A percentile compares a stretch with the other conserved stretches of the same genome.
These are phyloP conservation scores for Diospyros kaki DNA, from an alignment of 148 eudicot species.

Conservation along the genomic window DNA sequence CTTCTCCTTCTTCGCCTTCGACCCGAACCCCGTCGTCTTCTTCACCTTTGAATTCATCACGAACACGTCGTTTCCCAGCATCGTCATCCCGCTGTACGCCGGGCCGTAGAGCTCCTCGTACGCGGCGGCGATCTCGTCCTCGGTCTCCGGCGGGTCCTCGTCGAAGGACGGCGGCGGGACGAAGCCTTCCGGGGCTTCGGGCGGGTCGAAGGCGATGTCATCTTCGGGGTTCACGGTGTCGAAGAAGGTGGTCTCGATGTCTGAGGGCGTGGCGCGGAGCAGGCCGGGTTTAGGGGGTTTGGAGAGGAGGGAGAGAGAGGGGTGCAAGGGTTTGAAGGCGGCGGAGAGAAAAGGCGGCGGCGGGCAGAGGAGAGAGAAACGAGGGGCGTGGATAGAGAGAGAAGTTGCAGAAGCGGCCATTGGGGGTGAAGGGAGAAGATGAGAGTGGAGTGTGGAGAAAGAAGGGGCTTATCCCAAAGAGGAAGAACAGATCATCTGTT, in stretches of 20 bases:
- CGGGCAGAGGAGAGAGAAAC: slow-evolving; percentile 18
- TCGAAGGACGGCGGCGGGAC: slow-evolving; percentile 54
- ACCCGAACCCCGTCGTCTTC: slow-evolving; percentile 53
- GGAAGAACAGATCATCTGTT: background rate
- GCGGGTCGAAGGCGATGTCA: slow-evolving; percentile 44
- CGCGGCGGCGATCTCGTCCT: slow-evolving; percentile 64
- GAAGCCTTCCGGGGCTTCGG: slow-evolving; percentile 62
- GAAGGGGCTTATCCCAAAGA: slow-evolving; percentile 8
- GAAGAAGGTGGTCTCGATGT: slow-evolving; percentile 44
- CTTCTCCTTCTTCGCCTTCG: slow-evolving; percentile 59
- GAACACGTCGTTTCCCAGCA: slow-evolving; percentile 59
- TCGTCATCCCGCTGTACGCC: slow-evolving; percentile 65
- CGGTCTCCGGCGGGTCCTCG: slow-evolving; percentile 62
- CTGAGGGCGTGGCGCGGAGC: slow-evolving; percentile 14
- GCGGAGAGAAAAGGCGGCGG: slow-evolving; percentile 12
- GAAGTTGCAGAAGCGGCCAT: slow-evolving; percentile 33
- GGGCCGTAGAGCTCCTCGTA: slow-evolving; percentile 88
- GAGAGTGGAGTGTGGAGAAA: slow-evolving; percentile 9
- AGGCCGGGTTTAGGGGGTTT: slow-evolving; percentile 18
- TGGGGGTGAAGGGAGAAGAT: slow-evolving; percentile 17
- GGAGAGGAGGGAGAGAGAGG: slow-evolving; percentile 7
- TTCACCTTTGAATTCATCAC: slow-evolving; percentile 70
- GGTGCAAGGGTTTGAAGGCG: slow-evolving; percentile 2
- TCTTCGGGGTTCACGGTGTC: slow-evolving; percentile 45
- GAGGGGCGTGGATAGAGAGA: slow-evolving; percentile 27